These are phyloP conservation scores for Hymenoscyphus occultus DNA, from an alignment of 2,329 filamentous ascomycete species.

Conservation along the genomic window DNA sequence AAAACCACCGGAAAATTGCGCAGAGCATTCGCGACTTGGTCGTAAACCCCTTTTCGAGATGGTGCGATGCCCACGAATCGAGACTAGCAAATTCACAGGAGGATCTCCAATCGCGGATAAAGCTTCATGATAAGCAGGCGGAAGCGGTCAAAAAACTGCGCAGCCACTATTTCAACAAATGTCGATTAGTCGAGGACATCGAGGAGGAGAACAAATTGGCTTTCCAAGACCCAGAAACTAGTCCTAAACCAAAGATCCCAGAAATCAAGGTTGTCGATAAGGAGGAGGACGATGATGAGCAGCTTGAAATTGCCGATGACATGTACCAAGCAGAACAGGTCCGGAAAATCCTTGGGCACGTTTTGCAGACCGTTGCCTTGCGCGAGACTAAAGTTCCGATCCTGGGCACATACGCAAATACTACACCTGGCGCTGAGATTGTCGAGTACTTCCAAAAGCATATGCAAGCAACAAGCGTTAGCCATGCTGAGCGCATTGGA, in stretches of 20 bases:
- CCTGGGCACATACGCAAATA: slow-evolving; percentile 90
- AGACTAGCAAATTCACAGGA: slow-evolving; percentile 93
- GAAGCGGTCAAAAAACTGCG: slow-evolving; percentile 89
- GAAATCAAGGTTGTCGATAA: slow-evolving; percentile 84
- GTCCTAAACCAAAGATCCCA: slow-evolving; percentile 65
- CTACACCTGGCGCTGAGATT: slow-evolving; percentile 86
- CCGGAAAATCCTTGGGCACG: slow-evolving; percentile 84
- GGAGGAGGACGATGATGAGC: slow-evolving; percentile 68
- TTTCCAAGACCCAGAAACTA: slow-evolving; percentile 80
- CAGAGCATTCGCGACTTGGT: slow-evolving; percentile 96
- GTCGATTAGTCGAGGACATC: slow-evolving; percentile 88
- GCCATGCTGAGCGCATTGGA: slow-evolving; percentile 89
- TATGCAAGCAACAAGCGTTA: slow-evolving; percentile 78
- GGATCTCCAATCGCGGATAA: slow-evolving; percentile 85
- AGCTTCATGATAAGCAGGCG: slow-evolving; percentile 87
- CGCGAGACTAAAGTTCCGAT: slow-evolving; percentile 95
- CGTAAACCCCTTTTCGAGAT: slow-evolving; percentile 87
- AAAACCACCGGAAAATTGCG: slow-evolving; percentile 91
- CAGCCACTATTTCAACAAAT: slow-evolving; percentile 98
- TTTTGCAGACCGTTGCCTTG: slow-evolving; percentile 81
- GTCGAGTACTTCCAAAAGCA: slow-evolving; percentile 91
- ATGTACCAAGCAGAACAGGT: slow-evolving; percentile 81
- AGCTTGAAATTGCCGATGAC: slow-evolving; percentile 87
- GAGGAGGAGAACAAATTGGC: slow-evolving; percentile 99
- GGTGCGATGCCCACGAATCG: slow-evolving; percentile 92